Conservation (phyloP, 805 yeast species). For the Pachysolen tannophilus region DNA sequence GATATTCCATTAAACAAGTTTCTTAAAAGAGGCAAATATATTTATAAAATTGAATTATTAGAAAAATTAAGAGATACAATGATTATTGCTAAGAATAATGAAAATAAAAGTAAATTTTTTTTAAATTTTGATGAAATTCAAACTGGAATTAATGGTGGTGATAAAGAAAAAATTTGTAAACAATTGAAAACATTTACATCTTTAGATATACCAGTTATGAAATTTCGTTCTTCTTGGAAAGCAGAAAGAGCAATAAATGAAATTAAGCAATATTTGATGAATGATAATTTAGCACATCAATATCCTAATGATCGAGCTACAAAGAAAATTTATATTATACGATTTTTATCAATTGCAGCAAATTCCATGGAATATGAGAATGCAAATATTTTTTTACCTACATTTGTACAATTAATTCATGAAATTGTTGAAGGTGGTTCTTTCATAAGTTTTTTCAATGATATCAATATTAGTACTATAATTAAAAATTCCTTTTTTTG, state of each 20-base stretch:
- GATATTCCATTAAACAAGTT: not conserved
- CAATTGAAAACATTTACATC: not conserved
- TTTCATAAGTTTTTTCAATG: constrained; percentile 23
- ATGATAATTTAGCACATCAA: constrained; percentile 6
- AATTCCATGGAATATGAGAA: constrained; percentile 23
- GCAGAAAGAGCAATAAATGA: constrained; percentile 4
- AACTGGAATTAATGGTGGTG: not conserved
- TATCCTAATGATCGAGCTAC: constrained; percentile 16
- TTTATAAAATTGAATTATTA: not conserved
- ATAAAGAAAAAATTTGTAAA: not conserved
- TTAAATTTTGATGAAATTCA: not conserved
- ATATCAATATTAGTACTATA: constrained; percentile 16
- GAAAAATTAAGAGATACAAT: too few relatives aligned
- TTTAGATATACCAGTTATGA: not conserved
- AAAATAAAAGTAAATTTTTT: too few relatives aligned
- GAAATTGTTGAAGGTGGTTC: constrained; percentile 30
- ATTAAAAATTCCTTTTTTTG: constrained; percentile 28
- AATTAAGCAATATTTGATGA: constrained; percentile 19
- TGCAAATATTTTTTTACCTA: constrained; percentile 27
- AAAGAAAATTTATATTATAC: constrained; percentile 20
- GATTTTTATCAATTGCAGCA: constrained; percentile 26
- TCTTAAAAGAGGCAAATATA: not conserved
- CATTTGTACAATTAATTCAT: constrained; percentile 31
- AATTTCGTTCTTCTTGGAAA: not conserved
- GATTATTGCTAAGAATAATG: too few relatives aligned